Evolutionary conservation across 2,329 filamentous ascomycete species (phyloP).

Genomic region (Aspergillus niger): DNA sequence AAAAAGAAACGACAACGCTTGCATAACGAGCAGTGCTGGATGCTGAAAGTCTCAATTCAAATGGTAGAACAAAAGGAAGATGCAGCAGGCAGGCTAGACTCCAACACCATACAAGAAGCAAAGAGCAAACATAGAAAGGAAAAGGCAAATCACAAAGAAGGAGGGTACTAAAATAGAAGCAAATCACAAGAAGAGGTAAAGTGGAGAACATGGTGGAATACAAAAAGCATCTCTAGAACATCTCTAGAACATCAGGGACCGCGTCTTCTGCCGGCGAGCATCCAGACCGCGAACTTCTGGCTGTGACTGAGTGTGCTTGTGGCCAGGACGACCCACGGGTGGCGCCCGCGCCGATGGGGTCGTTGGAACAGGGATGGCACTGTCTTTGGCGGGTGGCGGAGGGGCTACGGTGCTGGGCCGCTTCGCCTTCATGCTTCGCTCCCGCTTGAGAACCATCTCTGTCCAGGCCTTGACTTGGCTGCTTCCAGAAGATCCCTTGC

Average conservation of each 20-base stretch:
- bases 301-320: slow-evolving; percentile 45
- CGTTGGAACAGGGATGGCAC: slow-evolving; percentile 18
- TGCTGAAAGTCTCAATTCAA: slow-evolving; percentile 6
- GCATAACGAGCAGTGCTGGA: slow-evolving; percentile 10
- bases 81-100: slow-evolving; percentile 12
- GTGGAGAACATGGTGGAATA: not conserved
- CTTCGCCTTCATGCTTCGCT: slow-evolving; percentile 40
- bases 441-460: slow-evolving; percentile 58
- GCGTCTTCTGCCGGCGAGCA: slow-evolving; percentile 44
- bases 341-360: slow-evolving; percentile 33
- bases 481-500: slow-evolving; percentile 53
- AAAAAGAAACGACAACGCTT: slow-evolving; percentile 10
- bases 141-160: not conserved
- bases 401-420: slow-evolving; percentile 21
- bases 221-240: slow-evolving; percentile 35
- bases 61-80: slow-evolving; percentile 11
- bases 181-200: slow-evolving; percentile 1
- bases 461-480: slow-evolving; percentile 61
- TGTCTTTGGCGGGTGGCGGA: slow-evolving; percentile 29
- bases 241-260: slow-evolving; percentile 45
- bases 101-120: slow-evolving; percentile 13
- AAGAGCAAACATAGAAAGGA: slow-evolving; percentile 9
- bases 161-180: not conserved
- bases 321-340: slow-evolving; percentile 33
- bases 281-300: slow-evolving; percentile 40